Conservation (phyloP, 352 stramenopile genomes). For the Thraustochytrium striatum region DNA sequence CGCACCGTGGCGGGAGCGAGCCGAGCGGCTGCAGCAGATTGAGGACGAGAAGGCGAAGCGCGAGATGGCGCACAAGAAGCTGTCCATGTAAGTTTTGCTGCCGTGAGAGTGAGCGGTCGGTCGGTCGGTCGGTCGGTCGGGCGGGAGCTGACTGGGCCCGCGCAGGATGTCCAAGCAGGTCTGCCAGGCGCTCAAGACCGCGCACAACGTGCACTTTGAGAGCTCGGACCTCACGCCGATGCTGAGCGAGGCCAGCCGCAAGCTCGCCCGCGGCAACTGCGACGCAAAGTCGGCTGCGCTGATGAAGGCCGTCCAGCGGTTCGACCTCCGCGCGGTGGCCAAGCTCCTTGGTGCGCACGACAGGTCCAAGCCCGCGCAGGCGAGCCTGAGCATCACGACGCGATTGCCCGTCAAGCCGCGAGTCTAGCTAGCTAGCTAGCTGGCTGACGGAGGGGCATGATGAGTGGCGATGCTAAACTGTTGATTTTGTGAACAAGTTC, state of each 20-base stretch:
- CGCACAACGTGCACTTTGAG: slow-evolving; percentile 21
- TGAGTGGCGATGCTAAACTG: not conserved
- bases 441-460: not conserved
- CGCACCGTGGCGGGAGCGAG: slow-evolving; percentile 21
- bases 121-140: not conserved
- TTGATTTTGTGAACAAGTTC: not conserved
- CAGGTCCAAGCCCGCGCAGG: not conserved
- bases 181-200: not conserved
- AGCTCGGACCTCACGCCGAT: slow-evolving; percentile 1
- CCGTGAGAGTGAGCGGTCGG: not conserved
- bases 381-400: not conserved
- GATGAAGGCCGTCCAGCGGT: slow-evolving; percentile 25
- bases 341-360: not conserved
- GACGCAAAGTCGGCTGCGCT: not conserved
- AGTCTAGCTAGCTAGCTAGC: not conserved
- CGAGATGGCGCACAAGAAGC: slow-evolving; percentile 3
- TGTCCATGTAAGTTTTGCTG: not conserved
- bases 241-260: slow-evolving; percentile 1
- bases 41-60: slow-evolving; percentile 42
- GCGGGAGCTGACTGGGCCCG: not conserved
- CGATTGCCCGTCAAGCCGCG: not conserved
- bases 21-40: slow-evolving; percentile 27
- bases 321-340: slow-evolving; percentile 15
- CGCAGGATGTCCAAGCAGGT: slow-evolving; percentile 17
- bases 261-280: not conserved